Evolutionary conservation across 257 asterid species (phyloP).

Genomic region (Rubia yunnanensis): DNA sequence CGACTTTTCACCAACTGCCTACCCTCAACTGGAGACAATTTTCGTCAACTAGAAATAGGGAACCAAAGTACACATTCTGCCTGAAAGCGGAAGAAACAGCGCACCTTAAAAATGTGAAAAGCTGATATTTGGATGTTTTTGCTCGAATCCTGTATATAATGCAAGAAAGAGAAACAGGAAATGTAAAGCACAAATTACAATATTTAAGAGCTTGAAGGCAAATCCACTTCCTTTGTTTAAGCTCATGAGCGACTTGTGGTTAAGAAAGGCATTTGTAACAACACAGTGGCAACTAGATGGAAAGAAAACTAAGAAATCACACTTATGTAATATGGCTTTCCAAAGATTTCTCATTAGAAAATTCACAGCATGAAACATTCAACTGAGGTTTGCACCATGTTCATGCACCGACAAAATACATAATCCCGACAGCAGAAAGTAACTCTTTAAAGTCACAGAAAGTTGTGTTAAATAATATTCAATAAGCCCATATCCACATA

Average conservation of each 20-base stretch:
- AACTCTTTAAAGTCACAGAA: background rate
- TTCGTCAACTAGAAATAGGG: background rate
- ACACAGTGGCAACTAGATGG: background rate
- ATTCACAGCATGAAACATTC: background rate
- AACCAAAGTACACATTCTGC: slow-evolving; percentile 8
- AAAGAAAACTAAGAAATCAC: background rate
- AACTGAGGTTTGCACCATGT: background rate
- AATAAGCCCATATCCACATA: background rate
- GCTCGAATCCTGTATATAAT: slow-evolving; percentile 77
- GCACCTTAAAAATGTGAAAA: slow-evolving; percentile 96
- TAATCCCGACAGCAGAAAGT: background rate
- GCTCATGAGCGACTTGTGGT: background rate
- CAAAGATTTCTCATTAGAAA: background rate
- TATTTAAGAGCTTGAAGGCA: background rate
- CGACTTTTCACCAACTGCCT: background rate
- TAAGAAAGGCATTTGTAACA: background rate
- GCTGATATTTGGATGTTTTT: slow-evolving; percentile 90
- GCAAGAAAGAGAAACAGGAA: background rate
- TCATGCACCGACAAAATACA: background rate
- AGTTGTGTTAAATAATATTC: background rate
- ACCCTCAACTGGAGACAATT: background rate
- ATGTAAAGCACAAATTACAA: slow-evolving; percentile 1
- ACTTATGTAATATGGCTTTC: background rate
- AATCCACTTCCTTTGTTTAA: background rate
- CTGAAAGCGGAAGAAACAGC: slow-evolving; percentile 16